These are phyloP conservation scores for Fusarium domesticum DNA, from an alignment of 2,329 filamentous ascomycete species.

Conservation along the genomic window DNA sequence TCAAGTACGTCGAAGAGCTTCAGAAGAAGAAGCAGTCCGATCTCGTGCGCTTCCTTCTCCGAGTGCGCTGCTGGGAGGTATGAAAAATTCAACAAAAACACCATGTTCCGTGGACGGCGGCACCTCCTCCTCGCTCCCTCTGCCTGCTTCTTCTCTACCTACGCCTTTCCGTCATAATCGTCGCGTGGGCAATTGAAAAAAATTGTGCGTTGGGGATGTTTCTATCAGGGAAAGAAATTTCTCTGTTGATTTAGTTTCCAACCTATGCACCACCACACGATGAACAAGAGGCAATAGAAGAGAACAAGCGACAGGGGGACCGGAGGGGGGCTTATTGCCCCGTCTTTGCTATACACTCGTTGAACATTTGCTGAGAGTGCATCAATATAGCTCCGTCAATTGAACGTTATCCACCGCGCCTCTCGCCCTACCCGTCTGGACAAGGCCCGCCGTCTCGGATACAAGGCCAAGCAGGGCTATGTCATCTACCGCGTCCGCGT, in stretches of 20 bases:
- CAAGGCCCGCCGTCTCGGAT: slow-evolving; percentile 99
- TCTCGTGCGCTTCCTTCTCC: slow-evolving; percentile 99
- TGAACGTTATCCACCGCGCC: slow-evolving; percentile 99
- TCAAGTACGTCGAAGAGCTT: slow-evolving; percentile 99
- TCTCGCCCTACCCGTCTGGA: slow-evolving; percentile 97
- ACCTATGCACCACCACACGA: slow-evolving; percentile 3
- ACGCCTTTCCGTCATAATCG: slow-evolving; percentile 11
- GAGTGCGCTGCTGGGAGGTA: slow-evolving; percentile 99
- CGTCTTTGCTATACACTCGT: slow-evolving; percentile 88
- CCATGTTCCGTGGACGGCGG: slow-evolving; percentile 37
- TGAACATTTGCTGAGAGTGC: slow-evolving; percentile 99
- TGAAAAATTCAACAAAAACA: slow-evolving; percentile 49
- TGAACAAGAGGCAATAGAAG: slow-evolving; percentile 6
- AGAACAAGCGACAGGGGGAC: not conserved
- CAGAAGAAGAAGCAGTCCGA: slow-evolving; percentile 99
- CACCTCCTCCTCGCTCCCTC: slow-evolving; percentile 16
- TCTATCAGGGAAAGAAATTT: slow-evolving; percentile 16
- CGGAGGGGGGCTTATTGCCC: slow-evolving; percentile 12
- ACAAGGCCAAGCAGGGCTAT: slow-evolving; percentile 99
- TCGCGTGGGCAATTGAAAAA: slow-evolving; percentile 3
- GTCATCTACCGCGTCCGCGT: slow-evolving; percentile 99
- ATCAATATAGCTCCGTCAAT: slow-evolving; percentile 99
- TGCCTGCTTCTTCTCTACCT: slow-evolving; percentile 15
- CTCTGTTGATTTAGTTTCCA: not conserved
- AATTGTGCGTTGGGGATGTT: not conserved